Evolutionary conservation across 768 basidiomycete species (phyloP).

Genomic region (Mycena rosella): DNA sequence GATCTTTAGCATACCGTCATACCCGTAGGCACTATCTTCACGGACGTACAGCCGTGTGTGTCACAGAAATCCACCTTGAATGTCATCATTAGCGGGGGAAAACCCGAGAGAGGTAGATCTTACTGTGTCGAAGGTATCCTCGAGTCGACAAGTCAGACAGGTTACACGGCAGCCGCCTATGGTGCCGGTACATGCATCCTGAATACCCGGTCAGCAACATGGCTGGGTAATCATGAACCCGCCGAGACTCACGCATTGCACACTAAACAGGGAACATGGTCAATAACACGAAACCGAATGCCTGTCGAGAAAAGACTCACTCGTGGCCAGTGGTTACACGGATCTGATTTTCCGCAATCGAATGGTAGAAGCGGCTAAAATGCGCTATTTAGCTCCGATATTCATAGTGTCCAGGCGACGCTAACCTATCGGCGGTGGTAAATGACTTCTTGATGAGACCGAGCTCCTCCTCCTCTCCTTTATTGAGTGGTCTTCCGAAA

Average conservation of each 20-base stretch:
- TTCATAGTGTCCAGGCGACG: too few species aligned
- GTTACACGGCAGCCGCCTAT: conserved; percentile 34
- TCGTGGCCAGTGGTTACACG: conserved; percentile 39
- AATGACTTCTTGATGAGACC: conserved; percentile 36
- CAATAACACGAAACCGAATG: neutral
- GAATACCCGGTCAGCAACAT: neutral
- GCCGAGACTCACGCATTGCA: conserved; percentile 16
- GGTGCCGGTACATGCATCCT: conserved; percentile 28
- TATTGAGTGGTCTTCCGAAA: conserved; percentile 32
- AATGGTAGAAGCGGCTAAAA: neutral
- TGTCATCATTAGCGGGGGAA: neutral
- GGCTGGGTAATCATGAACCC: neutral
- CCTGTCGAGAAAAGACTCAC: conserved; percentile 38
- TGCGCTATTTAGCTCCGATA: too few species aligned
- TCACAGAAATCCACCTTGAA: conserved; percentile 28
- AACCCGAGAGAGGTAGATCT: neutral
- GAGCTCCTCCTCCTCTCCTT: conserved; percentile 38
- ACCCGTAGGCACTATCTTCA: conserved; percentile 26
- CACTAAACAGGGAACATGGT: neutral
- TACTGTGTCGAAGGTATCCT: conserved; percentile 31
- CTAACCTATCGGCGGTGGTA: conserved; percentile 40
- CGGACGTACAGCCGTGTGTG: conserved; percentile 8
- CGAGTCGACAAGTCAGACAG: conserved; percentile 36
- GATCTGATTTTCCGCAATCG: conserved; percentile 34
- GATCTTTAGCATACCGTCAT: conserved; percentile 26